Evolutionary conservation across 495 filamentous ascomycete species (phyloP), one percentile per base, ranked within the genome.

Genomic region (Podospora australis): DNA sequence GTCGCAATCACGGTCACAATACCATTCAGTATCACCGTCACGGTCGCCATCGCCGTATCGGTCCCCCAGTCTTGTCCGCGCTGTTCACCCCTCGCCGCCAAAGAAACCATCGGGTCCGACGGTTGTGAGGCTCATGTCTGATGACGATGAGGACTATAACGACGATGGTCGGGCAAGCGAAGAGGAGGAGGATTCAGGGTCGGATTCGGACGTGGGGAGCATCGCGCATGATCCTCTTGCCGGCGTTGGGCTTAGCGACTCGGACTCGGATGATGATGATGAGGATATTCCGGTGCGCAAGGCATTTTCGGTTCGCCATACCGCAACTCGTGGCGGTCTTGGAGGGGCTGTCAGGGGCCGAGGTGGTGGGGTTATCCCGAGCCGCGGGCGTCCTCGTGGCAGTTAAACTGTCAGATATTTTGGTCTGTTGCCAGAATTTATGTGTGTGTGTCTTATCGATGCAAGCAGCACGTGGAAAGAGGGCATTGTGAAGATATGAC

Each of bases 271-370:
- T 11, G 57, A 58, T 22, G 59, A 57, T 24, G 52, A 56, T n/a
- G 50, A 64, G 11, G 63, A 68, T 43, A 66, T 64, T 9, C 61
- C 61, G 14, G 62, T 55, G 11, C 30, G 26, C n/a, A 50, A 45
- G 52, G n/a, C n/a, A n/a, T n/a, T n/a, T n/a, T 35, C 30, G 4
- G 29, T 28, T 44, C 22, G 11, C 6, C 25, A 23, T 10, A 40
- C n/a, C n/a, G 32, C 9, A 6, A 36, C 14, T 6, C 6, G 38
- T 16, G 29, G 24, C 16, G 30, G 46, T 6, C 19, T 42, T 11
- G 30, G 45, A 2, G n/a, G n/a, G n/a, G n/a, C n/a, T n/a, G n/a
- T n/a, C n/a, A n/a, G n/a, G n/a, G n/a, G n/a, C n/a, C n/a, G n/a
- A n/a, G n/a, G n/a, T n/a, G n/a, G n/a, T n/a, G n/a, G n/a, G n/a